Evolutionary conservation across 306 rosid genomes (phyloP).

Genomic region (Rosa multiflora): DNA sequence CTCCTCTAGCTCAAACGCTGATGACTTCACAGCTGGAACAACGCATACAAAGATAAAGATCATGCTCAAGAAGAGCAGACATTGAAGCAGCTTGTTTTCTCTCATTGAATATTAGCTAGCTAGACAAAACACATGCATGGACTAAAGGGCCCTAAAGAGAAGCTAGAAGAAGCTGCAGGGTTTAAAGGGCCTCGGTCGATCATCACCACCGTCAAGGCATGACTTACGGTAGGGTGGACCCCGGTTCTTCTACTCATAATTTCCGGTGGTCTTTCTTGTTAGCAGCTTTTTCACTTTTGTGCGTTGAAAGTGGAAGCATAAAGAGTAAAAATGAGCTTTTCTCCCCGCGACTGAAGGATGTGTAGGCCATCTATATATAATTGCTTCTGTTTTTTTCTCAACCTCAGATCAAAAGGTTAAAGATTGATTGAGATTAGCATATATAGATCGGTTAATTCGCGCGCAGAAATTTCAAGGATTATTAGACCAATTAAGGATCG

Average conservation of each 20-base stretch:
- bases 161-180: slow-evolving; percentile 17
- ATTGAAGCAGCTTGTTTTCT: slow-evolving; percentile 27
- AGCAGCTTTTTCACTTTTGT: neutral
- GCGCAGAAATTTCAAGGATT: neutral
- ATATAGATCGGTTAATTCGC: too few species aligned
- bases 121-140: neutral
- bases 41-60: slow-evolving; percentile 35
- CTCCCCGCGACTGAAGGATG: slow-evolving; percentile 29
- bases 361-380: slow-evolving; percentile 14
- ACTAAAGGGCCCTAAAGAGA: slow-evolving; percentile 8
- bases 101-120: slow-evolving; percentile 48
- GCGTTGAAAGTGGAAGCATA: slow-evolving; percentile 13
- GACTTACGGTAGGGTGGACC: slow-evolving; percentile 71
- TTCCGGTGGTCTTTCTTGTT: too few species aligned
- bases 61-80: slow-evolving; percentile 37
- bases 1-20: slow-evolving; percentile 42
- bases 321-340: neutral
- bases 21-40: slow-evolving; percentile 33
- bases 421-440: too few species aligned
- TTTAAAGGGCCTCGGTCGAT: slow-evolving; percentile 13
- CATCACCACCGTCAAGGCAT: slow-evolving; percentile 49
- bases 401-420: too few species aligned
- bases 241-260: neutral
- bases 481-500: too few species aligned
- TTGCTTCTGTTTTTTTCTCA: too few species aligned